Evolutionary conservation across 73 alveolate genomes (phyloP), one percentile per base, ranked within the genome.

Genomic region (Paramecium bursaria): DNA sequence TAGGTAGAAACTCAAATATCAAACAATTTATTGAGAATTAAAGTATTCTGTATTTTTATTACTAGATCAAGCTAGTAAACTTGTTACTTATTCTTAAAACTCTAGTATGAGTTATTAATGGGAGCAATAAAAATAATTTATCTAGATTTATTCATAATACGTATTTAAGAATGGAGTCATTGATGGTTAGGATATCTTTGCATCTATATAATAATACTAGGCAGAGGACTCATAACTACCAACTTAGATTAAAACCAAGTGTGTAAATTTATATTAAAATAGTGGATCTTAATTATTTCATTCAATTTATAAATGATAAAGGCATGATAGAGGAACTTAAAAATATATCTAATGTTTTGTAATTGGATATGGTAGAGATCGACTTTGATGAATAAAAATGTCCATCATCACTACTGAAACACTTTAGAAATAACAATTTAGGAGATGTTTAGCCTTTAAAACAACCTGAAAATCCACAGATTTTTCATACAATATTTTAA

Each of bases 21-120:
- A 5, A 25, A 26, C 51, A 57, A n/a, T n/a, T 57, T 57, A 39
- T 39, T 39, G 5, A 39, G 11, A 39, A 39, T 7, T 7, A 39
- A 39, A 39, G 5, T 5, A 39, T 11, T 39, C 49, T 39, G 11
- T 11, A 39, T 11, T 39, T 7, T 39, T 51, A 51, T 13, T 2
- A 7, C 27, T 51, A 51, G 74, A 51, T 51, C 27, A 5, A 1
- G 27, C 23, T 51, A 26, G 46, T 9, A 51, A 51, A 9, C n/a
- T 51, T 13, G 27, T 25, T 51, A 26, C 74, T 15, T 51, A 51
- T 21, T 33, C 23, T 11, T 25, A 51, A 11, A 44, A 51, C 27
- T 33, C 27, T 1, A 51, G 74, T 22, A 51, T 51, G 74, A 51
- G 74, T 51, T 33, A 51, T 33, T 25, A 33, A 10, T 51, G 74